These are phyloP conservation scores for Macrocystidia cucumis DNA, from an alignment of 1,284 basidiomycete genomes.

Conservation along the genomic window DNA sequence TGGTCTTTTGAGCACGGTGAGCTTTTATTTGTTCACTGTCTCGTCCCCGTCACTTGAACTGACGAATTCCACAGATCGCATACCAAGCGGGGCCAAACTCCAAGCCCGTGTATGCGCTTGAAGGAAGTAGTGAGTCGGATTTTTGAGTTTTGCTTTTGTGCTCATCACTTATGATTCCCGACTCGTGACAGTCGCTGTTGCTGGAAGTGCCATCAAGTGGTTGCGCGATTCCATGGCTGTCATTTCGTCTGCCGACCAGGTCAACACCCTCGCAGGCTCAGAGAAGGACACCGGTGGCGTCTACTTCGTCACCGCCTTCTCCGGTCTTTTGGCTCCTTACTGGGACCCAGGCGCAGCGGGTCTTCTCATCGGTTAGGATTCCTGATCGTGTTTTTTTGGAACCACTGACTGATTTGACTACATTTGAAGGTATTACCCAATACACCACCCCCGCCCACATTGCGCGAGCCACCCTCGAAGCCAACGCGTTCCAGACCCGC, in stretches of 20 bases:
- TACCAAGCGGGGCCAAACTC: conserved; percentile 81
- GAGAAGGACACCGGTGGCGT: conserved; percentile 86
- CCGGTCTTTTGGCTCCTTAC: conserved; percentile 86
- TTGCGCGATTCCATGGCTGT: conserved; percentile 86
- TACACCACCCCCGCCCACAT: conserved; percentile 95
- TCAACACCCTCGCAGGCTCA: conserved; percentile 79
- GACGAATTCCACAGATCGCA: conserved; percentile 52
- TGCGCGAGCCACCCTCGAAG: conserved; percentile 90
- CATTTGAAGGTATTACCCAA: conserved; percentile 61
- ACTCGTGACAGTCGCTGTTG: conserved; percentile 71
- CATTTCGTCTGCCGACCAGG: conserved; percentile 76
- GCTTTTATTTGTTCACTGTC: conserved; percentile 13
- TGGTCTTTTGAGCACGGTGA: conserved; percentile 84
- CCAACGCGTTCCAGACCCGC: conserved; percentile 85
- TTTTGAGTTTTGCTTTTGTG: conserved; percentile 2
- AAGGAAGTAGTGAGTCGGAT: conserved; percentile 74
- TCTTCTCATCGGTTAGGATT: conserved; percentile 62
- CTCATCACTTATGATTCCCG: too few species aligned
- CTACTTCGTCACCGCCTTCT: conserved; percentile 97
- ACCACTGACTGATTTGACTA: conserved; percentile 3
- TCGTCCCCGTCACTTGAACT: conserved; percentile 11
- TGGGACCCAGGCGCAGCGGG: conserved; percentile 89
- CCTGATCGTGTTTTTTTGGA: conserved; percentile 10
- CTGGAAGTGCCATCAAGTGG: conserved; percentile 95
- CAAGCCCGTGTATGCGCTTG: conserved; percentile 87